Percentiles rank a stretch among this genome's conserved stretches.
phyloP scores from a whole-genome alignment of 2,329 filamentous ascomycete species.

The Fusarium sp. region DNA sequence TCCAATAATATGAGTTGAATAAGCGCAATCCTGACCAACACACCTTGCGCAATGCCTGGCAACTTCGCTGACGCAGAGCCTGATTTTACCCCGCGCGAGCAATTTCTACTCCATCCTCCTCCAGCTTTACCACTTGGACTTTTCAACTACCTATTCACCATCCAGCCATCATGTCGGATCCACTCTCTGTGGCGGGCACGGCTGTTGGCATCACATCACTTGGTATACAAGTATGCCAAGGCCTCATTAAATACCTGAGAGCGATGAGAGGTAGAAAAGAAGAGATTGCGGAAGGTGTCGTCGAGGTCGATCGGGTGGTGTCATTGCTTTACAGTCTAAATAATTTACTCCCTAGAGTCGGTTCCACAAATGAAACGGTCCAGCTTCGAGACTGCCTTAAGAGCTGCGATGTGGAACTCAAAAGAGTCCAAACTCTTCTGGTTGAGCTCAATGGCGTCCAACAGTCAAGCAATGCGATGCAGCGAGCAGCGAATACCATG shows the following conservation, averaged over 20 bases:
- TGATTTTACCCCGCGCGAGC: neutral
- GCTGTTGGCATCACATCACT: conserved; percentile 11
- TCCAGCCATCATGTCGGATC: neutral
- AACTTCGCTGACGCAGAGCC: accelerated
- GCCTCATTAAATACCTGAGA: neutral
- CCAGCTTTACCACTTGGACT: neutral
- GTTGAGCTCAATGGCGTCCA: too few species aligned
- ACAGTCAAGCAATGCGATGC: neutral
- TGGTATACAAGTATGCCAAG: conserved; percentile 11
- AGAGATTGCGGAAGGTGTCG: too few species aligned
- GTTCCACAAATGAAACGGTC: too few species aligned
- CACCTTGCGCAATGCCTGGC: neutral
- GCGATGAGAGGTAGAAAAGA: neutral
- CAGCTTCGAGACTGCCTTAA: too few species aligned
- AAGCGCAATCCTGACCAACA: neutral
- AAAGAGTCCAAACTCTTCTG: too few species aligned
- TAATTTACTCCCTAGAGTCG: too few species aligned
- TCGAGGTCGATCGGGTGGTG: too few species aligned
- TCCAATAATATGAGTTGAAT: neutral
- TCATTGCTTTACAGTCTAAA: too few species aligned
- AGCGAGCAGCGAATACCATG: neutral
- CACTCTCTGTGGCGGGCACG: neutral
- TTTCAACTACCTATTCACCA: accelerated
- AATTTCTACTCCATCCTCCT: too few species aligned
- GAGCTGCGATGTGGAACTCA: too few species aligned